A percentile compares a stretch with the other conserved stretches of the same genome.
phyloP scores from a whole-genome alignment of 257 asterid genomes.

The Eustoma russellianum region DNA sequence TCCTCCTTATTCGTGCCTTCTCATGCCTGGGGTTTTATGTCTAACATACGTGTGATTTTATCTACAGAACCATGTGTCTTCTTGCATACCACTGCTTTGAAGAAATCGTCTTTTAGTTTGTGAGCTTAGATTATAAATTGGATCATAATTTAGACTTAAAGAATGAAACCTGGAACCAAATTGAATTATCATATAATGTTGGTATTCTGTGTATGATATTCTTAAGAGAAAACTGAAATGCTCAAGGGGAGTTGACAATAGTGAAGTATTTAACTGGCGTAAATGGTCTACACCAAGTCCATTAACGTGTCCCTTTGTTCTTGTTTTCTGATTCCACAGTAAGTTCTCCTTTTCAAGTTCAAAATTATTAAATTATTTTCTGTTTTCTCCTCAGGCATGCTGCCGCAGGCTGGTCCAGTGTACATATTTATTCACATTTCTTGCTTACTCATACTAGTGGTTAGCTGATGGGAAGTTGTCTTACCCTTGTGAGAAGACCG shows the following conservation, averaged over 20 bases:
- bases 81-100: too few species aligned
- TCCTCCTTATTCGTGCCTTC: too few species aligned
- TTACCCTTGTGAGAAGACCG: not conserved
- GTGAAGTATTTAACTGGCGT: not conserved
- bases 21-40: too few species aligned
- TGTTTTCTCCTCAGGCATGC: not conserved
- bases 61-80: too few species aligned
- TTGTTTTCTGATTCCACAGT: not conserved
- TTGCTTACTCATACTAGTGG: not conserved
- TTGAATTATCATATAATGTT: too few species aligned
- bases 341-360: not conserved
- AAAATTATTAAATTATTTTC: not conserved
- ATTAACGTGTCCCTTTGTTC: not conserved
- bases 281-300: not conserved
- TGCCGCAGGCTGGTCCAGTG: conserved; percentile 9
- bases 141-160: too few species aligned
- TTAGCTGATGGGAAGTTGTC: conserved; percentile 2
- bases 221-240: not conserved
- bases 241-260: not conserved
- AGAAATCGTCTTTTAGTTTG: too few species aligned
- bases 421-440: conserved; percentile 18
- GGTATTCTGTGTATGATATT: too few species aligned
- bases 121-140: too few species aligned
- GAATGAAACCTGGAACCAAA: too few species aligned
- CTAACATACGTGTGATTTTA: too few species aligned